Base-by-base conservation (phyloP, 2,329 filamentous ascomycete species). In the Fusarium sp. region DNA sequence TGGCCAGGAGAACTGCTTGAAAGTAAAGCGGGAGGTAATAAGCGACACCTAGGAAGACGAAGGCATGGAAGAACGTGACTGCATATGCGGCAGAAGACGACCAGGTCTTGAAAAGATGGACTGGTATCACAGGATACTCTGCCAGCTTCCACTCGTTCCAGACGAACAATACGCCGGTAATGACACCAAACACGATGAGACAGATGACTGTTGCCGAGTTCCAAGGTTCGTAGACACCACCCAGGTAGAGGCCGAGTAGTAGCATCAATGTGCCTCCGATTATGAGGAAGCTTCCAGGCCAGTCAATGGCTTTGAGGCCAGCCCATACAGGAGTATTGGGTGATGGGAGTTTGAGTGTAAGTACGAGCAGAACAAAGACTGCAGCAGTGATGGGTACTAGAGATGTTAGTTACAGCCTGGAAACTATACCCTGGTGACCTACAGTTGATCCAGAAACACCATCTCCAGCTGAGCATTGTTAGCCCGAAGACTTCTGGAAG, bases 11-110 rank as follows among this genome's bases (percentile, higher is more conserved):
- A 1, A 90, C 90, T 4, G 88, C 85, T 74, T 94, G 91, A 53
- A 92, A 89, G 77, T 90, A 94, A 0, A 93, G 82, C 0, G 91
- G 91, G 25, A 93, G 80, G 71, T 91, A 94, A 77, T 92, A 94
- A 48, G 88, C 86, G 2, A 83, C 83, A 0, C 84, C 87, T 39
- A 91, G 89, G 76, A 90, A 91, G 33, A 88, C 85, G 71, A 88
- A 80, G 1, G 78, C 80, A 61, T 86, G 83, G 56, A 80, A 79
- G 49, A 83, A 80, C 36, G 75, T 77, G 4, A 84, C 76, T 5
- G 66, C 71, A n/a, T 90, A 82, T 6, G 83, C 80, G 1, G 89
- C 89, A 13, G 87, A 74, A 54, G 87, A 89, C 2, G 88, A 87
- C 31, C 78, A 72, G 17, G 81, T 79, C 3, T 77, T 78, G 76